phyloP scores from a whole-genome alignment of 2,329 filamentous ascomycete species.

The Ophiostoma tasmaniense region DNA sequence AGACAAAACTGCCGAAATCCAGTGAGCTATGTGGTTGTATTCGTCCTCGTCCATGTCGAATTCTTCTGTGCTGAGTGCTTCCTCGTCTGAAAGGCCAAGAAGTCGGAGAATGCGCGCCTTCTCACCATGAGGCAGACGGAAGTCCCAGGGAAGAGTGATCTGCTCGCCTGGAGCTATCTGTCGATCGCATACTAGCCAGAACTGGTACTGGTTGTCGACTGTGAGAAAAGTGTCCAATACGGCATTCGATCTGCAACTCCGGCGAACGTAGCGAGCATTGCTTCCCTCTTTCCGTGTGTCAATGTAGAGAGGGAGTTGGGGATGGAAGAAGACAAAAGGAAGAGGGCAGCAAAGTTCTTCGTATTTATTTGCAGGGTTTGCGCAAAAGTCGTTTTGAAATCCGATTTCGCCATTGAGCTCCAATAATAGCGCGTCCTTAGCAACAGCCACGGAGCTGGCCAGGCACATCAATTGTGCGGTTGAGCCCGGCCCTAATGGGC shows the following conservation, averaged over 20 bases:
- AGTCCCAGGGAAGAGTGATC: constrained; percentile 61
- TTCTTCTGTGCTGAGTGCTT: constrained; percentile 39
- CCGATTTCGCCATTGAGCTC: constrained; percentile 74
- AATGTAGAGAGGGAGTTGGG: constrained; percentile 81
- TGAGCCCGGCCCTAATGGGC: constrained; percentile 36
- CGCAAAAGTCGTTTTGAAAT: constrained; percentile 63
- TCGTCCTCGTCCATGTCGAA: constrained; percentile 51
- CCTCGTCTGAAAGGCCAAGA: constrained; percentile 56
- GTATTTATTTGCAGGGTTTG: constrained; percentile 59
- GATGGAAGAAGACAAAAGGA: constrained; percentile 82
- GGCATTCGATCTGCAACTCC: constrained; percentile 89
- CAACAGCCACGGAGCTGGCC: constrained; percentile 41
- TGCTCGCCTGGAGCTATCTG: constrained; percentile 59
- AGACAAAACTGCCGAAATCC: constrained; percentile 61
- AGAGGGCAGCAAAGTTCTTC: constrained; percentile 54
- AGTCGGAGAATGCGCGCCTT: constrained; percentile 48
- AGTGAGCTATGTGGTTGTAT: constrained; percentile 51
- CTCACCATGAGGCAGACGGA: constrained; percentile 48
- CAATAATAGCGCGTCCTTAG: constrained; percentile 49
- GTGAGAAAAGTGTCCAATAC: constrained; percentile 78
- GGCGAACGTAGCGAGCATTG: constrained; percentile 74
- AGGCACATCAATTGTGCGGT: constrained; percentile 65
- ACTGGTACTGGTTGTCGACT: constrained; percentile 71
- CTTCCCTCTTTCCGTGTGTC: constrained; percentile 86
- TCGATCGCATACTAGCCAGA: constrained; percentile 82